These are phyloP conservation scores for Buddleja alternifolia DNA, from an alignment of 257 asterid genomes.

Conservation along the genomic window DNA sequence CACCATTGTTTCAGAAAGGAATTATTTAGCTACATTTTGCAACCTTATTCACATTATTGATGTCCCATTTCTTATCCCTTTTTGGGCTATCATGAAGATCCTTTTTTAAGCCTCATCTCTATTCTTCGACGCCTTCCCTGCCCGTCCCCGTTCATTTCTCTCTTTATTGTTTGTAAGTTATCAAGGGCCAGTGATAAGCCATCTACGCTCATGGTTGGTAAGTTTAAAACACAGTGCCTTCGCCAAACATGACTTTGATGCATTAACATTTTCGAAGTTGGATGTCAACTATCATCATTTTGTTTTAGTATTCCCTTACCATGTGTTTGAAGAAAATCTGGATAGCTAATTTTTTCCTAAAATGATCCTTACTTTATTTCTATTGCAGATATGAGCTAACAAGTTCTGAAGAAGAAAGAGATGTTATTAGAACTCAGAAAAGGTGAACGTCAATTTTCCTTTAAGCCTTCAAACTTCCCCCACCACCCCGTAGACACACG, in stretches of 20 bases:
- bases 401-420: constrained; percentile 82
- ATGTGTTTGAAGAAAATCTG: constrained; percentile 12
- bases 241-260: not conserved
- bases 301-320: not conserved
- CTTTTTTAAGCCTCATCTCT: too few species aligned
- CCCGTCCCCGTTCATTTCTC: too few species aligned
- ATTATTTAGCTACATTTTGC: too few species aligned
- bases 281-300: not conserved
- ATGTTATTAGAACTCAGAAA: constrained; percentile 52
- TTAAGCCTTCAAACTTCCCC: not conserved
- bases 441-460: constrained; percentile 46
- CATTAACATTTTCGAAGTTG: constrained; percentile 9
- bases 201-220: too few species aligned
- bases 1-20: too few species aligned
- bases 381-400: constrained; percentile 75
- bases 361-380: constrained; percentile 22
- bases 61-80: not conserved
- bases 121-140: too few species aligned
- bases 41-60: not conserved
- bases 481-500: not conserved
- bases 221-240: not conserved
- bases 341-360: constrained; percentile 18
- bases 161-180: too few species aligned
- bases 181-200: too few species aligned
- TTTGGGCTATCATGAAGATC: not conserved